Percentiles rank a stretch among this genome's conserved stretches.
phyloP scores from a whole-genome alignment of 768 basidiomycete genomes.

The Lentinula raphanica region DNA sequence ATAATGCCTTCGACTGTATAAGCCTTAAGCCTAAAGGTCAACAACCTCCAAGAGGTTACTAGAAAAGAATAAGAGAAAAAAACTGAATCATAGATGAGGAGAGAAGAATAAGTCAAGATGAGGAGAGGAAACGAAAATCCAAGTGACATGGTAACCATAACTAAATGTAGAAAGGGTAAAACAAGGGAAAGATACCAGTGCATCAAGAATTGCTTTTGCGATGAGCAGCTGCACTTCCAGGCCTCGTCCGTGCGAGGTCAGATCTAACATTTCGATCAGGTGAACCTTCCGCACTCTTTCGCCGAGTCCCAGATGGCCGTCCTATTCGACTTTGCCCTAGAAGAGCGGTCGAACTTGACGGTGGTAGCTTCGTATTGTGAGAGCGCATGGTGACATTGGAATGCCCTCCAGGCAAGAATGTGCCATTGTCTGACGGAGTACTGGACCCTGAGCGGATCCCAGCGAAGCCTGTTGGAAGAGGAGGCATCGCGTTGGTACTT shows the following conservation, averaged over 20 bases:
- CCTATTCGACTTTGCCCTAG: slow-evolving; percentile 48
- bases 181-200: background rate
- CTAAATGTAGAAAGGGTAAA: background rate
- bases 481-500: slow-evolving; percentile 27
- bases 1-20: background rate
- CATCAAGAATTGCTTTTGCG: slow-evolving; percentile 2
- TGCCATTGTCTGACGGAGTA: slow-evolving; percentile 15
- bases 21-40: background rate
- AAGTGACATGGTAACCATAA: slow-evolving; percentile 2
- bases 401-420: slow-evolving; percentile 33
- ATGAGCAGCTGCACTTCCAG: slow-evolving; percentile 6
- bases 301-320: slow-evolving; percentile 31
- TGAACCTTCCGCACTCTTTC: slow-evolving; percentile 7
- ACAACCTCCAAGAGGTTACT: no score
- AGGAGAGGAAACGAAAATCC: slow-evolving; percentile 3
- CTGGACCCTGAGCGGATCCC: slow-evolving; percentile 5
- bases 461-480: slow-evolving; percentile 16
- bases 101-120: slow-evolving; percentile 7
- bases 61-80: background rate
- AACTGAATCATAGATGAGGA: background rate
- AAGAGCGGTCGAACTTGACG: slow-evolving; percentile 27
- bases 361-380: slow-evolving; percentile 31
- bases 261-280: background rate
- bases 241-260: background rate
- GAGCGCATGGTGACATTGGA: slow-evolving; percentile 45